Conservation (phyloP, 805 yeast genomes). For the Naumovozyma dairenensis region DNA sequence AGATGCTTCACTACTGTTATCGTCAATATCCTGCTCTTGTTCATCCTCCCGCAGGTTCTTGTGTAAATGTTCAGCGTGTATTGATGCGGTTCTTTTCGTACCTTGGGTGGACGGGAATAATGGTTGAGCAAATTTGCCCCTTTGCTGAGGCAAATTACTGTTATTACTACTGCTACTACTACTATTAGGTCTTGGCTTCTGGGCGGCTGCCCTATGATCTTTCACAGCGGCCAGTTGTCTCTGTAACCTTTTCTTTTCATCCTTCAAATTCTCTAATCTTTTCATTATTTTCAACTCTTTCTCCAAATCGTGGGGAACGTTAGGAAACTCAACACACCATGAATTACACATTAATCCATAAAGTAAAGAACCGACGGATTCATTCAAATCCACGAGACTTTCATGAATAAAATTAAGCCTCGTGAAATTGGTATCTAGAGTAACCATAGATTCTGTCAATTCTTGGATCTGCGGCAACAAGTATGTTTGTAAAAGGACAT, state of each 20-base stretch:
- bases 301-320: slow-evolving; percentile 20
- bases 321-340: slow-evolving; percentile 70
- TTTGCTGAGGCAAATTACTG: not conserved
- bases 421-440: slow-evolving; percentile 50
- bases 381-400: slow-evolving; percentile 58
- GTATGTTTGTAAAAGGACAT: slow-evolving; percentile 26
- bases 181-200: not conserved
- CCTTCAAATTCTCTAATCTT: slow-evolving; percentile 11
- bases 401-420: slow-evolving; percentile 51
- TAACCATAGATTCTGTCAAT: slow-evolving; percentile 40
- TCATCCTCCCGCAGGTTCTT: not conserved
- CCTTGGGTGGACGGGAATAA: slow-evolving; percentile 7
- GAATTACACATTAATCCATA: slow-evolving; percentile 79
- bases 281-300: slow-evolving; percentile 17
- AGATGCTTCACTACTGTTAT: slow-evolving; percentile 28
- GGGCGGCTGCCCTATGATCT: not conserved
- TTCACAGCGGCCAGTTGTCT: slow-evolving; percentile 6
- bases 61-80: not conserved
- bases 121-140: slow-evolving; percentile 6
- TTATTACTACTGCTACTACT: not conserved
- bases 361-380: slow-evolving; percentile 63
- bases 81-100: slow-evolving; percentile 1
- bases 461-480: slow-evolving; percentile 35
- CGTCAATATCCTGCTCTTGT: slow-evolving; percentile 15
- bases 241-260: slow-evolving; percentile 13